Conservation (phyloP, 2,329 filamentous ascomycete genomes). For the Periconia macrospinosa region DNA sequence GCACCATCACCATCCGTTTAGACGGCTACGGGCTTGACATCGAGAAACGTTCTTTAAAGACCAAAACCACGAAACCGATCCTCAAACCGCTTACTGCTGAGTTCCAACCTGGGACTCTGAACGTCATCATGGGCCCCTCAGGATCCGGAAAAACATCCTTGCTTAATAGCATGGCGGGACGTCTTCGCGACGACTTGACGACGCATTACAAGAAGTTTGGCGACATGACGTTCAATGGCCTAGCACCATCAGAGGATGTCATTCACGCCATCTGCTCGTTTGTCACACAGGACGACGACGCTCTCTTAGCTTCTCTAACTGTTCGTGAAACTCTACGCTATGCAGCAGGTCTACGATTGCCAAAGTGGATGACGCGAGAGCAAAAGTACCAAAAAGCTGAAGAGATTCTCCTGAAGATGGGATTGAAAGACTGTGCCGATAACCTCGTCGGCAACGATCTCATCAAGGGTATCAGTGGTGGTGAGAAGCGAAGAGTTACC, state of each 20-base stretch:
- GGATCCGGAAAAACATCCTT: constrained; percentile 77
- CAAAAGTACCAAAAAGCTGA: constrained; percentile 71
- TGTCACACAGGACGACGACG: constrained; percentile 78
- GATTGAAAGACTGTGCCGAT: constrained; percentile 76
- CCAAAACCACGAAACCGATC: constrained; percentile 57
- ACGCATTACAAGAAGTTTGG: constrained; percentile 66
- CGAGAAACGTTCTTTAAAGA: constrained; percentile 60
- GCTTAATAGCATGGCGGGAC: constrained; percentile 71
- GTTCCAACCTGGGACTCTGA: constrained; percentile 69
- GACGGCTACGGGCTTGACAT: constrained; percentile 66
- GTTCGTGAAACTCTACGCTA: constrained; percentile 72
- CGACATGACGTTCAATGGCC: constrained; percentile 69
- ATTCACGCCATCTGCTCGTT: constrained; percentile 74
- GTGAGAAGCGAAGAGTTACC: constrained; percentile 75
- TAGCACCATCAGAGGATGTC: constrained; percentile 67
- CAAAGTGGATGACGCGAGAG: constrained; percentile 67
- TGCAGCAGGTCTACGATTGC: constrained; percentile 70
- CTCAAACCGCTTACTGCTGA: constrained; percentile 67
- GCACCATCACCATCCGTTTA: constrained; percentile 66
- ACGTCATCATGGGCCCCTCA: constrained; percentile 80
- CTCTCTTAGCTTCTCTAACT: constrained; percentile 71
- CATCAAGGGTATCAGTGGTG: constrained; percentile 77
- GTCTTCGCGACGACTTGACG: constrained; percentile 63
- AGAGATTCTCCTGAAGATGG: constrained; percentile 73
- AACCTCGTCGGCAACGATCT: constrained; percentile 72